phyloP scores from a whole-genome alignment of 371 early-diverging fungal species.

The Dentiscutata heterogama region DNA sequence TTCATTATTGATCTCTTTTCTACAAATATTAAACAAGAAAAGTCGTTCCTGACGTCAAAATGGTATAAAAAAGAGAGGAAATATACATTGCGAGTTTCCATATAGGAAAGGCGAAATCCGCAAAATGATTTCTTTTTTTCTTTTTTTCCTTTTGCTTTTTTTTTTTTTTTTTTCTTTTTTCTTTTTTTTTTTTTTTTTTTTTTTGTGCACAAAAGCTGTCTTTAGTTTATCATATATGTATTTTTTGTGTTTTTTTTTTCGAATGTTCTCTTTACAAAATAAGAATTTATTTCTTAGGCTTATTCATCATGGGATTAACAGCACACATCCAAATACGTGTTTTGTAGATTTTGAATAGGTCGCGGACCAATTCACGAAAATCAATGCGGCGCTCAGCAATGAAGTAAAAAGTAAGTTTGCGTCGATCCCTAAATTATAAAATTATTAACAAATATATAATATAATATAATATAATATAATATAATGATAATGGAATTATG shows the following conservation, averaged over 20 bases:
- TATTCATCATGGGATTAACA: constrained; percentile 52
- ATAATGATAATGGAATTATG: constrained; percentile 11
- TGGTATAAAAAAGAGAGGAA: background rate
- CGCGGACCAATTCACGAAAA: constrained; percentile 98
- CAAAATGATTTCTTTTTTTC: background rate
- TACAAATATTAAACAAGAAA: background rate
- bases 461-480: constrained; percentile 5
- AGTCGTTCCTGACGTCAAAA: constrained; percentile 8
- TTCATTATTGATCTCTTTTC: constrained; percentile 27
- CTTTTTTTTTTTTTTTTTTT: background rate
- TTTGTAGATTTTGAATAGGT: constrained; percentile 98
- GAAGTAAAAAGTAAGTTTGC: constrained; percentile 96
- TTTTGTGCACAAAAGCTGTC: background rate
- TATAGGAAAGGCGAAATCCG: background rate
- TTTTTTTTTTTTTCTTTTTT: background rate
- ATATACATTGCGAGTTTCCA: background rate
- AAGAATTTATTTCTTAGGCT: constrained; percentile 24
- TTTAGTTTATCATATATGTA: too few species aligned
- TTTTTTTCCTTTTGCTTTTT: background rate
- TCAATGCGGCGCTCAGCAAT: constrained; percentile 96
- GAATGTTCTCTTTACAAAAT: background rate
- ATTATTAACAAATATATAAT: background rate
- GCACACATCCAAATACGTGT: constrained; percentile 99
- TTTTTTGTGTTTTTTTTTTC: background rate
- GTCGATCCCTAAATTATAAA: constrained; percentile 79